phyloP scores from a whole-genome alignment of 176 grass and related monocot genomes.

The Bolboschoenus planiculmis region DNA sequence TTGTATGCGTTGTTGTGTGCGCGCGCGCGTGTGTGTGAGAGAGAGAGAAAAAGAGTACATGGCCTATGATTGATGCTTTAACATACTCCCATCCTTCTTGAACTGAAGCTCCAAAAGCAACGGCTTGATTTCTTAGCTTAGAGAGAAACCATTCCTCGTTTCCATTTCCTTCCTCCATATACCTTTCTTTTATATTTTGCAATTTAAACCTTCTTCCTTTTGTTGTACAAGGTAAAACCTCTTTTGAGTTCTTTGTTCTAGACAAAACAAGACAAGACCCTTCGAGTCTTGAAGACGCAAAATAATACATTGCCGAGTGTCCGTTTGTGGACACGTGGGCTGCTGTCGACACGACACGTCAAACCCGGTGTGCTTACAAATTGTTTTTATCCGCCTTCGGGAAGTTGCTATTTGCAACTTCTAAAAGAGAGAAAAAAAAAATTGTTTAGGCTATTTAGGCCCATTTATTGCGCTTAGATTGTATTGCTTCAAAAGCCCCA shows the following conservation, averaged over 20 bases:
- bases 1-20: neutral
- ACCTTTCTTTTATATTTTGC: neutral
- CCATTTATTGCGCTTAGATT: neutral
- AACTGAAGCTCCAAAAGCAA: conserved; percentile 35
- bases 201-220: neutral
- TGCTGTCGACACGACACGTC: neutral
- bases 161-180: conserved; percentile 16
- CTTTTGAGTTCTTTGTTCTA: neutral
- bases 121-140: conserved; percentile 22
- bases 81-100: conserved; percentile 42
- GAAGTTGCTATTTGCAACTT: neutral
- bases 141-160: neutral
- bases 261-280: neutral
- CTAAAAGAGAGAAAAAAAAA: no score
- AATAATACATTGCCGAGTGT: neutral
- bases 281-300: neutral
- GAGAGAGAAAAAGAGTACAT: conserved; percentile 18
- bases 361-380: neutral
- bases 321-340: neutral
- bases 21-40: neutral
- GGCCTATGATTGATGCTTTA: conserved; percentile 42
- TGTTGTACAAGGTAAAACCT: neutral
- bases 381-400: neutral
- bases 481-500: neutral
- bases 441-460: neutral